Evolutionary conservation across 2,329 filamentous ascomycete species (phyloP).

Genomic region (Colletotrichum melonis): DNA sequence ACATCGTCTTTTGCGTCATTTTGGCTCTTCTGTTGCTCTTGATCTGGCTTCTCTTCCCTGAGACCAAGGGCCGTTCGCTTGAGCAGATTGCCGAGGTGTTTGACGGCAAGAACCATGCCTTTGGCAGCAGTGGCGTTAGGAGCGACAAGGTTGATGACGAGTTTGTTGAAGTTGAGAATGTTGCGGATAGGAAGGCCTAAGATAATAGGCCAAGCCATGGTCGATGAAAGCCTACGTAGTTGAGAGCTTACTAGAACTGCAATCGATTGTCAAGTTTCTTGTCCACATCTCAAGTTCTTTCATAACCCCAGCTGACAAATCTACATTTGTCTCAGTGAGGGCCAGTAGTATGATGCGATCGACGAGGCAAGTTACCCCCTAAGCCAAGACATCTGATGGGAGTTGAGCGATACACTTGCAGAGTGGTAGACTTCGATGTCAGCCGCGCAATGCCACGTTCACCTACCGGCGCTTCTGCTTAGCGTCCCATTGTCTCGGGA

Average conservation of each 20-base stretch:
- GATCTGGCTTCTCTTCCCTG: slow-evolving; percentile 42
- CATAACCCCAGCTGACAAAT: not conserved
- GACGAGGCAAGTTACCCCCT: too few relatives aligned
- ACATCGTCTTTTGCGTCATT: slow-evolving; percentile 39
- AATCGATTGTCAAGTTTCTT: not conserved
- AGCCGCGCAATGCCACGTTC: not conserved
- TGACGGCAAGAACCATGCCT: slow-evolving; percentile 29
- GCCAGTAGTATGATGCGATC: too few relatives aligned
- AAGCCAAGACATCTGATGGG: too few relatives aligned
- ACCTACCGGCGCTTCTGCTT: not conserved
- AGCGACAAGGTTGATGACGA: slow-evolving; percentile 9
- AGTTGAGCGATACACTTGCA: not conserved
- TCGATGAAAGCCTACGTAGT: not conserved
- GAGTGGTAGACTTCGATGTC: not conserved
- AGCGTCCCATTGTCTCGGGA: not conserved
- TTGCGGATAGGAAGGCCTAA: slow-evolving; percentile 12
- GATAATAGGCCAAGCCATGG: not conserved
- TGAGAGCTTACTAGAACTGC: too few relatives aligned
- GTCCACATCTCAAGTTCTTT: not conserved
- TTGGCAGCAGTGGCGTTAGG: not conserved
- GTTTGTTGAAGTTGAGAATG: slow-evolving; percentile 22
- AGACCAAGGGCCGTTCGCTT: slow-evolving; percentile 42
- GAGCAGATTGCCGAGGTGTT: slow-evolving; percentile 39
- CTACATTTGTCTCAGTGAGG: too few relatives aligned
- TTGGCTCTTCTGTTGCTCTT: slow-evolving; percentile 32